These are phyloP conservation scores for Mycena galericulata DNA, from an alignment of 768 basidiomycete species.

Conservation along the genomic window DNA sequence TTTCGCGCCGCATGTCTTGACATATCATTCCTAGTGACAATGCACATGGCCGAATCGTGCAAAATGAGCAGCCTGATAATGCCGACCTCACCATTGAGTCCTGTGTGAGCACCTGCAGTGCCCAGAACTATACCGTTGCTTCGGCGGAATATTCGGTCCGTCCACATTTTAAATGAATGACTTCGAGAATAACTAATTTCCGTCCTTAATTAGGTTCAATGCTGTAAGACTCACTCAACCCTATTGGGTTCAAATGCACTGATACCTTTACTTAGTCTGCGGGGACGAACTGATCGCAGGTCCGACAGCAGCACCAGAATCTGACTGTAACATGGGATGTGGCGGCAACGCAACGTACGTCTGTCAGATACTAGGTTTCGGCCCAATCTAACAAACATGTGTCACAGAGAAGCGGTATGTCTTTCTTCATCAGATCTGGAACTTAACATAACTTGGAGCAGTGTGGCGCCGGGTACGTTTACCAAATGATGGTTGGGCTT, in stretches of 20 bases:
- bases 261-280: conserved; percentile 63
- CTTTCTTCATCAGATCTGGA: neutral
- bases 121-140: conserved; percentile 72
- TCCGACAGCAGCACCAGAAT: conserved; percentile 61
- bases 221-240: conserved; percentile 53
- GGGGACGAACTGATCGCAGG: conserved; percentile 74
- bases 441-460: conserved; percentile 10
- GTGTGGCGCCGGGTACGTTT: conserved; percentile 84
- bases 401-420: conserved; percentile 61
- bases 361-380: conserved; percentile 1
- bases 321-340: conserved; percentile 80
- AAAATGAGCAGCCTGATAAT: conserved; percentile 48
- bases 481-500: too few species aligned
- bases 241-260: neutral
- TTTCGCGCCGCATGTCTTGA: neutral
- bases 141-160: conserved; percentile 75
- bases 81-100: conserved; percentile 61
- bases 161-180: conserved; percentile 19
- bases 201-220: conserved; percentile 42
- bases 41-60: conserved; percentile 71
- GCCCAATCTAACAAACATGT: neutral
- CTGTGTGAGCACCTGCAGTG: conserved; percentile 71
- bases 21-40: conserved; percentile 60
- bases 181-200: conserved; percentile 47
- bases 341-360: conserved; percentile 77